Percentiles rank a stretch among this genome's conserved stretches.
phyloP scores from a whole-genome alignment of 139 green algal species.

The Picochlorum sp. region DNA sequence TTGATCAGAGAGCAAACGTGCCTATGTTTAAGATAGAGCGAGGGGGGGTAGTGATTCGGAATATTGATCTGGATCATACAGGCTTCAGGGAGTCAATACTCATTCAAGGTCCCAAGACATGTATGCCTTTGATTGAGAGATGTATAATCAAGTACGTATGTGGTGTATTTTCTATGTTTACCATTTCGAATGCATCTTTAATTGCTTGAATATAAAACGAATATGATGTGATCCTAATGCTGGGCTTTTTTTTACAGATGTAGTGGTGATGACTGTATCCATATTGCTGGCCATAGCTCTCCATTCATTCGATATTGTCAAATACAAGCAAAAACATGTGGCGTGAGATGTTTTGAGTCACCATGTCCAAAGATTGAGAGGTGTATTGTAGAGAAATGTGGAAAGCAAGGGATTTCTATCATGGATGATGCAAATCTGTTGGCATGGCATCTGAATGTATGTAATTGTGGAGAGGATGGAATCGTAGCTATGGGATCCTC shows the following conservation, averaged over 20 bases:
- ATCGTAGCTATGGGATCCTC: constrained; percentile 28
- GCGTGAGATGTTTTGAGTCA: constrained; percentile 19
- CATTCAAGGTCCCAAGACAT: constrained; percentile 12
- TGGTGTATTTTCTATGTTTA: no score
- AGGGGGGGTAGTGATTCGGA: constrained; percentile 31
- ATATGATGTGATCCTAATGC: no score
- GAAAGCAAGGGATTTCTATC: constrained; percentile 21
- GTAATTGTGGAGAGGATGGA: constrained; percentile 35
- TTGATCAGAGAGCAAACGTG: constrained; percentile 48
- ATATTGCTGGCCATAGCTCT: constrained; percentile 12
- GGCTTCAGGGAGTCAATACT: constrained; percentile 45
- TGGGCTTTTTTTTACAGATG: no score
- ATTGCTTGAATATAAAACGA: no score
- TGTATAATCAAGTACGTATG: constrained; percentile 40
- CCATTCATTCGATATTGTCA: constrained; percentile 36
- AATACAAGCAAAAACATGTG: constrained; percentile 28
- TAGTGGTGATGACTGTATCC: constrained; percentile 40
- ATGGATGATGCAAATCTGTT: constrained; percentile 8
- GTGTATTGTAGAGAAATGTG: constrained; percentile 35
- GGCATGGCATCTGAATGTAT: constrained; percentile 12
- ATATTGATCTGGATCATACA: constrained; percentile 48
- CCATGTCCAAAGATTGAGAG: constrained; percentile 5
- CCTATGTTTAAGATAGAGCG: constrained; percentile 39
- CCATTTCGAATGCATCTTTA: not conserved
- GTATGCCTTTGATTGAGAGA: constrained; percentile 32